Evolutionary conservation across 768 basidiomycete genomes (phyloP).

Genomic region (Naematelia encephala): DNA sequence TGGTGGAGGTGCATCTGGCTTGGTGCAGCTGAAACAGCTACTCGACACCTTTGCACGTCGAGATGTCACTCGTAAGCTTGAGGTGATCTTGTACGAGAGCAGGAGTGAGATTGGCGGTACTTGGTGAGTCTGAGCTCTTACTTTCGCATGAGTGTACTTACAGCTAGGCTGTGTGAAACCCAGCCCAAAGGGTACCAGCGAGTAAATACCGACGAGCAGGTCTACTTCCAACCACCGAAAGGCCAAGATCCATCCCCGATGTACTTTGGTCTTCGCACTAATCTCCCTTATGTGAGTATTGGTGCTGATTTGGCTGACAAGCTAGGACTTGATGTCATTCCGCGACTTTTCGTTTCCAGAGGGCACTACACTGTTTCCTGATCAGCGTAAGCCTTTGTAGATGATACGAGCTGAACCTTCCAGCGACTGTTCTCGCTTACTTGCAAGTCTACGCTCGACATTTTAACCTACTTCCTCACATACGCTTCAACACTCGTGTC

Average conservation of each 20-base stretch:
- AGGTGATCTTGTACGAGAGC: conserved; percentile 39
- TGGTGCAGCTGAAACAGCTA: conserved; percentile 38
- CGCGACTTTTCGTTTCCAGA: conserved; percentile 32
- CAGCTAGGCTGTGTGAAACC: conserved; percentile 12
- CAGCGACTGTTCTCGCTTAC: conserved; percentile 61
- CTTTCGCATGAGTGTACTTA: neutral
- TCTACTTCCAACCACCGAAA: conserved; percentile 27
- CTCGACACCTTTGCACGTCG: conserved; percentile 31
- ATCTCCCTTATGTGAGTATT: conserved; percentile 42
- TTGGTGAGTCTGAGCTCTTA: conserved; percentile 29
- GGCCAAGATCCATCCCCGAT: conserved; percentile 41
- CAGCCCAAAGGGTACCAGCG: neutral
- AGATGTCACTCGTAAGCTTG: conserved; percentile 9
- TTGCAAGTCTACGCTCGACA: conserved; percentile 63
- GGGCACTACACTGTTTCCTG: conserved; percentile 29
- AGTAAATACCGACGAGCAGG: conserved; percentile 5
- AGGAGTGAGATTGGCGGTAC: conserved; percentile 40
- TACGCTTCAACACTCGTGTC: conserved; percentile 63
- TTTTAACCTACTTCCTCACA: conserved; percentile 62
- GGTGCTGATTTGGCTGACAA: neutral
- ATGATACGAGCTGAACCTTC: conserved; percentile 1
- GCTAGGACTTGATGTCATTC: conserved; percentile 45
- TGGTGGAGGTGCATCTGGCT: conserved; percentile 43
- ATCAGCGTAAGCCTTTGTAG: conserved; percentile 24
- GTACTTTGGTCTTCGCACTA: conserved; percentile 45